Evolutionary conservation across 2,329 filamentous ascomycete genomes (phyloP).

Genomic region (Alternaria gansuensis): DNA sequence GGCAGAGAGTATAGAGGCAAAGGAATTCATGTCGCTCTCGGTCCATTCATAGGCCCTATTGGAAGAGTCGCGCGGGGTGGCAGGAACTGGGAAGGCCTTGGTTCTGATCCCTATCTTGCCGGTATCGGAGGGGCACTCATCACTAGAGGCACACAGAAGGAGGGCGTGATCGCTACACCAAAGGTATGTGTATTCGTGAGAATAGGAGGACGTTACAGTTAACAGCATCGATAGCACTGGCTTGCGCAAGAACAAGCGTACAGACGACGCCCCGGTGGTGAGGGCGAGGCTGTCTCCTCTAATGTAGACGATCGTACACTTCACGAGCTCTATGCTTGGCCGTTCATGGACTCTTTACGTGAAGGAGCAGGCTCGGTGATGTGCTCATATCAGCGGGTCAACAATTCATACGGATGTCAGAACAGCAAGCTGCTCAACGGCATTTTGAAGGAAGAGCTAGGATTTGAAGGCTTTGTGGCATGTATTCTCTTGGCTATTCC

Average conservation of each 20-base stretch:
- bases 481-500: slow-evolving; percentile 17
- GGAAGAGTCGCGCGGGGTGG: slow-evolving; percentile 76
- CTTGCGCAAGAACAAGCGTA: slow-evolving; percentile 66
- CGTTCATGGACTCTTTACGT: slow-evolving; percentile 68
- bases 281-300: slow-evolving; percentile 65
- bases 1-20: slow-evolving; percentile 77
- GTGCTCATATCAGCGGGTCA: slow-evolving; percentile 60
- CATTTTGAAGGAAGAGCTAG: slow-evolving; percentile 61
- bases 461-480: slow-evolving; percentile 58
- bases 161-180: slow-evolving; percentile 53
- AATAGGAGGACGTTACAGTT: slow-evolving; percentile 31
- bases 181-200: slow-evolving; percentile 18
- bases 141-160: slow-evolving; percentile 62
- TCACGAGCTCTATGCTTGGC: slow-evolving; percentile 73
- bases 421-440: slow-evolving; percentile 58
- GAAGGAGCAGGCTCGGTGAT: slow-evolving; percentile 68
- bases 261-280: slow-evolving; percentile 48
- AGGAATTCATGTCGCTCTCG: slow-evolving; percentile 74
- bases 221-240: slow-evolving; percentile 46
- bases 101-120: slow-evolving; percentile 71
- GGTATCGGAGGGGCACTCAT: slow-evolving; percentile 61
- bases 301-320: slow-evolving; percentile 72
- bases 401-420: slow-evolving; percentile 47
- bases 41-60: slow-evolving; percentile 73
- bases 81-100: slow-evolving; percentile 78